phyloP scores from a whole-genome alignment of 805 yeast genomes.

The Dipodascus albidus region DNA sequence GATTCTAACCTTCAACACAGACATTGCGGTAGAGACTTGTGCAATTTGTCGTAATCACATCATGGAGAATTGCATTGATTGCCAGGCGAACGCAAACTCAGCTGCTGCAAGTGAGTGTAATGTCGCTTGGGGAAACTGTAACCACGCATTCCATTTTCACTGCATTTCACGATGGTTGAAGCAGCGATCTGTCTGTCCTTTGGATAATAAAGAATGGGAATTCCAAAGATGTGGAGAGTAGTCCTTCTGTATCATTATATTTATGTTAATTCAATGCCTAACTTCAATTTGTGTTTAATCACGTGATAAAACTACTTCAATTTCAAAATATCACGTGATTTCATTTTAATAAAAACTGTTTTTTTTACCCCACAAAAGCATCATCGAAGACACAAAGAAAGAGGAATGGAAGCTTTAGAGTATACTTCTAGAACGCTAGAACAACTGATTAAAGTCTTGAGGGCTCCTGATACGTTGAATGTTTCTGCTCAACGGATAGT shows the following conservation, averaged over 20 bases:
- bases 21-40: constrained; percentile 87
- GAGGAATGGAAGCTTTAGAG: background rate
- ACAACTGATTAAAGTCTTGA: background rate
- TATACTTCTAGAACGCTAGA: background rate
- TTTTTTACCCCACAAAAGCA: no score
- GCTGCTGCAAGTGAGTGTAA: constrained; percentile 63
- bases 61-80: constrained; percentile 95
- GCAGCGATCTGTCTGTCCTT: constrained; percentile 92
- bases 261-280: background rate
- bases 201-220: constrained; percentile 88
- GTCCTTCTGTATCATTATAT: constrained; percentile 6
- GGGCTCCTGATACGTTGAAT: background rate
- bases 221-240: constrained; percentile 62
- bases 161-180: constrained; percentile 93
- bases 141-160: constrained; percentile 97
- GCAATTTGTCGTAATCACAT: constrained; percentile 96
- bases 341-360: background rate
- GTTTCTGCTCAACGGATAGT: background rate
- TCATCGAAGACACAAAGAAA: no score
- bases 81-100: constrained; percentile 72
- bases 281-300: no score
- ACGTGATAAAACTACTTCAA: no score
- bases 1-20: constrained; percentile 20
- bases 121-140: constrained; percentile 96
- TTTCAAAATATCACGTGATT: background rate